A percentile compares a stretch with the other conserved stretches of the same genome.
Evolutionary conservation across 805 yeast genomes (phyloP).

Genomic region (Saccharomycopsis sp.): DNA sequence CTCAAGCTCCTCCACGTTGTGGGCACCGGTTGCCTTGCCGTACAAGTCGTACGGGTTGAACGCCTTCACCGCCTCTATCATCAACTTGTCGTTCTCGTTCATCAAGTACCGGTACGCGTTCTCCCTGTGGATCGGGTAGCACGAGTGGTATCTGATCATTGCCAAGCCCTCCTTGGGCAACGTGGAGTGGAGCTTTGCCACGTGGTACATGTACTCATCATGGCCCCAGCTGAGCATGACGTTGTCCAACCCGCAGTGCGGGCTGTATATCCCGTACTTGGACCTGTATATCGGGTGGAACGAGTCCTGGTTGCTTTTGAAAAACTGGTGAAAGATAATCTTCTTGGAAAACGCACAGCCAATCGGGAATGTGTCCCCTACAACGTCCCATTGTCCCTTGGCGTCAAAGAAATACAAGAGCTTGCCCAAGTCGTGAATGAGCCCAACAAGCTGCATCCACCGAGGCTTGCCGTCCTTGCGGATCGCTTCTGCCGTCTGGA

Average conservation of each 20-base stretch:
- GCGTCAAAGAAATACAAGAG: conserved; percentile 61
- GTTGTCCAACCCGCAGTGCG: conserved; percentile 56
- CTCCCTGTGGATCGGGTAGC: conserved; percentile 72
- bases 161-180: conserved; percentile 61
- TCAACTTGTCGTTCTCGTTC: conserved; percentile 52
- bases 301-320: conserved; percentile 51
- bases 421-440: conserved; percentile 65
- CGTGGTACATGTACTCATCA: conserved; percentile 69
- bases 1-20: conserved; percentile 42
- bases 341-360: conserved; percentile 57
- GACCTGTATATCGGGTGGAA: conserved; percentile 56
- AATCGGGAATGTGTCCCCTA: conserved; percentile 71
- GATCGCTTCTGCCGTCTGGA: conserved; percentile 71
- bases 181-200: conserved; percentile 55
- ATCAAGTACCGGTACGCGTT: conserved; percentile 55
- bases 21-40: conserved; percentile 47
- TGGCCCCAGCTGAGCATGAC: conserved; percentile 76
- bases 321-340: conserved; percentile 52
- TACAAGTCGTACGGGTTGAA: conserved; percentile 64
- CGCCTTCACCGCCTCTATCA: conserved; percentile 54
- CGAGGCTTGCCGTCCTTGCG: conserved; percentile 58
- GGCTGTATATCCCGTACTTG: conserved; percentile 57
- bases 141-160: conserved; percentile 67
- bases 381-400: conserved; percentile 74
- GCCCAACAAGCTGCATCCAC: conserved; percentile 69